These are phyloP conservation scores for Lactarius hengduanensis DNA, from an alignment of 768 basidiomycete genomes.

Conservation along the genomic window DNA sequence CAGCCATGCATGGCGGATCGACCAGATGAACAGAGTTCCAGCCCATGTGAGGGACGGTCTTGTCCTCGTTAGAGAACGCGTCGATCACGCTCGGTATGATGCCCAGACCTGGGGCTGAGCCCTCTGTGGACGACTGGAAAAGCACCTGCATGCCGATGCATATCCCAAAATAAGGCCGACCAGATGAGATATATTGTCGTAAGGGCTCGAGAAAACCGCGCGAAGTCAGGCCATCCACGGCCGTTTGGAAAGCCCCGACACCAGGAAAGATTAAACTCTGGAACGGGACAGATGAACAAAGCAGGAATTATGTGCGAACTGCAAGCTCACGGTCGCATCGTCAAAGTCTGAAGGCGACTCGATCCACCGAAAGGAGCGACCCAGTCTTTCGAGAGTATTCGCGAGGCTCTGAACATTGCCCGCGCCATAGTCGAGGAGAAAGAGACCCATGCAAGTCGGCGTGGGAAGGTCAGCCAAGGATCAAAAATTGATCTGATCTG, in stretches of 20 bases:
- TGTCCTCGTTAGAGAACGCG: slow-evolving; percentile 65
- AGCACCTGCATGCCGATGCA: slow-evolving; percentile 99
- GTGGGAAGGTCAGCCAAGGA: slow-evolving; percentile 8
- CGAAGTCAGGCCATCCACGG: slow-evolving; percentile 69
- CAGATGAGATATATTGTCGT: slow-evolving; percentile 76
- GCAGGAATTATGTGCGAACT: slow-evolving; percentile 11
- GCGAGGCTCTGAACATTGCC: slow-evolving; percentile 94
- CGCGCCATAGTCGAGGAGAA: slow-evolving; percentile 94
- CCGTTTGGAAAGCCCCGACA: slow-evolving; percentile 90
- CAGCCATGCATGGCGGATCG: slow-evolving; percentile 41
- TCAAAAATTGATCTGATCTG: neutral
- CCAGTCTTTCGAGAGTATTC: slow-evolving; percentile 82
- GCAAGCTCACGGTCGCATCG: slow-evolving; percentile 76
- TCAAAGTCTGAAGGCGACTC: slow-evolving; percentile 75
- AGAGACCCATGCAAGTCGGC: slow-evolving; percentile 52
- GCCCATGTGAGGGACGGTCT: slow-evolving; percentile 96
- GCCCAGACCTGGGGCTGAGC: slow-evolving; percentile 66
- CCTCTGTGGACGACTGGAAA: slow-evolving; percentile 82
- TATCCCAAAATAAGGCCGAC: slow-evolving; percentile 94
- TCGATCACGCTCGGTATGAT: slow-evolving; percentile 81
- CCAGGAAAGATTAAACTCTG: slow-evolving; percentile 97
- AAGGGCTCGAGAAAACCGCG: slow-evolving; percentile 81
- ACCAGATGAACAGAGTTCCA: slow-evolving; percentile 82
- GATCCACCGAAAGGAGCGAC: slow-evolving; percentile 90
- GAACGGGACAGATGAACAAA: slow-evolving; percentile 27